These are phyloP conservation scores for Arabis hirsuta DNA, from an alignment of 345 rosid species.

Conservation along the genomic window DNA sequence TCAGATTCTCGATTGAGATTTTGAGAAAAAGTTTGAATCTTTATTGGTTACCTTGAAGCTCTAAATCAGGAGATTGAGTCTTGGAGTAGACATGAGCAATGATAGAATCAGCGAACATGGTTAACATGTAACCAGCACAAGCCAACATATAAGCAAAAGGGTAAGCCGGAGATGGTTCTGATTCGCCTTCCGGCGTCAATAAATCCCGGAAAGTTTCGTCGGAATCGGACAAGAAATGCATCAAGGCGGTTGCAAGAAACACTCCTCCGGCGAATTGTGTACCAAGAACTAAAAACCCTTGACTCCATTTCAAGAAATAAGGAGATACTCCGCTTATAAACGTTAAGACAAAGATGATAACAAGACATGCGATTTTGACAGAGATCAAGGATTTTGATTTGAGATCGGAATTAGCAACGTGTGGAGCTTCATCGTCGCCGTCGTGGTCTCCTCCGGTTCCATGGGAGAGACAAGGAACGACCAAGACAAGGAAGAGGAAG, in stretches of 20 bases:
- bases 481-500: constrained; percentile 51
- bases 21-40: neutral
- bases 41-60: constrained; percentile 56
- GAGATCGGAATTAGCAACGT: constrained; percentile 39
- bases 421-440: constrained; percentile 32
- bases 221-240: constrained; percentile 85
- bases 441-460: constrained; percentile 47
- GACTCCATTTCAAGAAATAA: constrained; percentile 79
- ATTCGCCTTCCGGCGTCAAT: constrained; percentile 46
- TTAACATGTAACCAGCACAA: constrained; percentile 68
- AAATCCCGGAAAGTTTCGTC: constrained; percentile 68
- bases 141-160: constrained; percentile 94
- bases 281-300: constrained; percentile 73
- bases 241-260: constrained; percentile 81
- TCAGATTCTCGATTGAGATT: neutral
- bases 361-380: constrained; percentile 69
- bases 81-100: constrained; percentile 57
- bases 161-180: constrained; percentile 49
- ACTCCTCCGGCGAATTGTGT: constrained; percentile 89
- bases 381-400: constrained; percentile 57
- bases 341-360: constrained; percentile 65
- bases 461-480: constrained; percentile 59
- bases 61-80: constrained; percentile 47
- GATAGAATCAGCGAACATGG: constrained; percentile 74
- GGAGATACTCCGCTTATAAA: constrained; percentile 76